Base-by-base conservation (phyloP, 2,329 filamentous ascomycete genomes). In the Cordyceps farinosa region DNA sequence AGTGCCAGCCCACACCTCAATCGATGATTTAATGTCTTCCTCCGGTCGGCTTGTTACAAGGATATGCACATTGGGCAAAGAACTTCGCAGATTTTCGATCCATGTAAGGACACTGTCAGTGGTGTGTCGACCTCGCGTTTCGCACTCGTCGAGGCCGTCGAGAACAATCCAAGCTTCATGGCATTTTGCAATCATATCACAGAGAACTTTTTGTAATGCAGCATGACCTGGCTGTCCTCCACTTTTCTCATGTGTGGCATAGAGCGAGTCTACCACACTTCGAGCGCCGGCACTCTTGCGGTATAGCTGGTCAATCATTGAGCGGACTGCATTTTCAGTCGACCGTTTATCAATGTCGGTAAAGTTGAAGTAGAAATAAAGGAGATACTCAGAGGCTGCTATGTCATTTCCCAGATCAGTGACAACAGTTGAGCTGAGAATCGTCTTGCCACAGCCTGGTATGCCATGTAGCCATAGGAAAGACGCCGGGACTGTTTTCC, bases 1-100 rank as follows among this genome's bases (percentile, higher is more conserved):
- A 15, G n/a, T 15, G 15, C 11, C 30, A 30, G 48, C 38, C 53
- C 45, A 63, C 5, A 22, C 9, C 36, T 57, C 38, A 9, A 63
- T 52, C 5, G 27, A 9, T 30, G 54, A 47, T 34, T 54, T 40
- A n/a, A 63, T 63, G 10, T 63, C 61, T 22, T 34, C 7, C 22
- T 63, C 61, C 36, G 61, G 55, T 40, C 61, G 47, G 47, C 61
- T 63, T 36, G 61, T 59, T 9, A 59, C n/a, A 34, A 63, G 36
- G 1, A 59, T 5, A 48, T 59, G 61, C 3, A 52, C 36, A 47
- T 61, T 61, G 22, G 47, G 40, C 11, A 22, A 29, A n/a, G n/a
- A 13, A 9, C 7, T 8, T 40, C 45, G 32, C 29, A 61, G 5
- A 11, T 15, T 45, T n/a, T 53, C 38, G 48, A 61, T 45, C 58